Base-by-base conservation (phyloP, 2,329 filamentous ascomycete genomes). In the Sporothrix variecibatus region DNA sequence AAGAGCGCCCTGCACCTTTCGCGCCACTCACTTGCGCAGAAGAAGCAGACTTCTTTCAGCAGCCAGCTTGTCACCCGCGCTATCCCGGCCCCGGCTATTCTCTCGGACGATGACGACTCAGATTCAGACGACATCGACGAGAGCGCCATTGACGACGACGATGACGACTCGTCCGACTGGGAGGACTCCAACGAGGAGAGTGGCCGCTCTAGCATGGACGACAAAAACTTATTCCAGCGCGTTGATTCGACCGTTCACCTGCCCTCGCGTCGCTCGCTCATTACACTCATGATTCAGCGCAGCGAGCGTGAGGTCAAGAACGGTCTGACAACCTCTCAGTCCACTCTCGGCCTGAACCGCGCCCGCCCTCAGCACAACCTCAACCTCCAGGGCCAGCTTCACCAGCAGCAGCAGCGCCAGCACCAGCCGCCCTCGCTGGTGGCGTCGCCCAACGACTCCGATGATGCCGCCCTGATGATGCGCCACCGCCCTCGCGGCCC, bases 171-270 rank as follows among this genome's bases (percentile, higher is more conserved):
- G n/a, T 87, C 89, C 75, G 86, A 81, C 74, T 89, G 83, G 68
- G 89, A 89, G 72, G 88, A 89, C 85, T 87, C 92, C 79, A 86
- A 89, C 79, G 93, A 93, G 76, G 93, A 97, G 78, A 96, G 93
- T 80, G 93, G 91, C 74, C 92, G 93, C 78, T 93, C 93, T 1
- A 97, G 93, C 80, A 87, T 94, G 71, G 93, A 96, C 76, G 92
- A 96, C 75, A 91, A 90, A 79, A 88, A 90, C 26, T 87, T 94
- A 78, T 99, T 99, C 87, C 91, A 95, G 82, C 92, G 96, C 9
- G 94, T 98, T 68, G 94, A 97, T 81, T 98, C 95, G 56, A 91
- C 91, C 81, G 90, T 91, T 8, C 94, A 97, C 80, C 86, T 98
- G 34, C 92, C 93, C 2, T 97, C 95, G 1, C 91, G 93, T 68